Evolutionary conservation across 192 early-diverging fungal species (phyloP), one percentile per base, ranked within the genome.

Genomic region (Coemansia sp.): DNA sequence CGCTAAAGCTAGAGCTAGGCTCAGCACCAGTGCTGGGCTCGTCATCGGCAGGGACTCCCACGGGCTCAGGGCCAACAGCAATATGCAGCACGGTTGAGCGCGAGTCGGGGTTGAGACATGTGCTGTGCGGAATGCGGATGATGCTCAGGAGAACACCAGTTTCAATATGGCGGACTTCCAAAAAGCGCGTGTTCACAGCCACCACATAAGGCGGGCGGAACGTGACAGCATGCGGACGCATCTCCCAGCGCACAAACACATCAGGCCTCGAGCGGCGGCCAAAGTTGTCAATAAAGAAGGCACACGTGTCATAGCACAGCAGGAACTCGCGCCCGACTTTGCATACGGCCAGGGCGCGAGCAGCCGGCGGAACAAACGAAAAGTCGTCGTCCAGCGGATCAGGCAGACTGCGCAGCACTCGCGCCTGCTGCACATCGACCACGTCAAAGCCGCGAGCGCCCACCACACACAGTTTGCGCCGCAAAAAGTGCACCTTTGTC

Each of bases 371-470:
- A 12, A 80, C 54, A 62, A 80, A 80, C 37, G 73, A 80, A 69
- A 80, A 75, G 65, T 80, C 78, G 49, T 74, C 72, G 60, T 80
- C 78, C 35, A 81, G 61, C 21, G 68, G 69, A 14, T 75, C 74
- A 1, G 78, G 78, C 11, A 81, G 50, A 25, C 59, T 69, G 37
- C 72, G 73, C 16, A 75, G 56, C 26, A 72, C 52, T 3, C 67
- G 63, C 21, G 65, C 68, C 37, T 64, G 70, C 27, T 72, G 74
- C 8, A 81, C 77, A 69, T 97, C 91, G n/a, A 98, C 92, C 62
- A 98, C 84, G 65, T 98, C 94, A 72, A 98, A 96, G n/a, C 93
- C 91, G 66, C 92, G 91, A 17, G 84, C 74, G 68, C 92, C 91
- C 27, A 93, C 94, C 7, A 98, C 87, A 74, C 90, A 94, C 25